phyloP scores from a whole-genome alignment of 495 filamentous ascomycete species.

The Jackrogersella multiformis region DNA sequence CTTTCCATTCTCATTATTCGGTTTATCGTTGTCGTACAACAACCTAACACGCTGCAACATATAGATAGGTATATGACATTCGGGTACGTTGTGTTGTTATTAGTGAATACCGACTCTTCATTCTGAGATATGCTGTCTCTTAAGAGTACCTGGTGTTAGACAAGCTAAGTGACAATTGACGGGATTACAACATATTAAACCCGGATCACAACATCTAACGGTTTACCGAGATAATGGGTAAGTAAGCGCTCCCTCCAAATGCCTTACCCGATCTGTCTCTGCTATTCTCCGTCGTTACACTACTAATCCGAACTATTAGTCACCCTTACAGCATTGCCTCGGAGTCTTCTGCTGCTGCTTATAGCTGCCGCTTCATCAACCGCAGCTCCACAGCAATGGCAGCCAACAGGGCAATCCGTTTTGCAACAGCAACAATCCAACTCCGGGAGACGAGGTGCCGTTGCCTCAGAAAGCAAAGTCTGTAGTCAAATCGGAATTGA shows the following conservation, averaged over 20 bases:
- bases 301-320: slow-evolving; percentile 6
- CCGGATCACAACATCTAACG: slow-evolving; percentile 18
- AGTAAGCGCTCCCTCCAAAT: slow-evolving; percentile 1
- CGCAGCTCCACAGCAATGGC: slow-evolving; percentile 26
- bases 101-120: background rate
- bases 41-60: background rate
- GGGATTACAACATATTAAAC: slow-evolving; percentile 26
- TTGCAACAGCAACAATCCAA: slow-evolving; percentile 21
- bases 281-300: background rate
- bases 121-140: slow-evolving; percentile 16
- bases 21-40: background rate
- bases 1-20: background rate
- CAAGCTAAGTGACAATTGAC: background rate
- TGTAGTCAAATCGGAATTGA: slow-evolving; percentile 82
- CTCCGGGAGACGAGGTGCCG: slow-evolving; percentile 65
- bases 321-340: slow-evolving; percentile 22
- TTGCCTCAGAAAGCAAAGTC: slow-evolving; percentile 79
- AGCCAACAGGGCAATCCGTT: slow-evolving; percentile 28
- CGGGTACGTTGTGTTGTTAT: background rate
- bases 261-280: background rate
- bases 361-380: slow-evolving; percentile 17
- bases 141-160: slow-evolving; percentile 11
- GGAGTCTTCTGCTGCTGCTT: slow-evolving; percentile 35
- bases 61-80: background rate
- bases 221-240: slow-evolving; percentile 24